Evolutionary conservation across 1,284 basidiomycete species (phyloP).

Genomic region (Marasmius oreades): DNA sequence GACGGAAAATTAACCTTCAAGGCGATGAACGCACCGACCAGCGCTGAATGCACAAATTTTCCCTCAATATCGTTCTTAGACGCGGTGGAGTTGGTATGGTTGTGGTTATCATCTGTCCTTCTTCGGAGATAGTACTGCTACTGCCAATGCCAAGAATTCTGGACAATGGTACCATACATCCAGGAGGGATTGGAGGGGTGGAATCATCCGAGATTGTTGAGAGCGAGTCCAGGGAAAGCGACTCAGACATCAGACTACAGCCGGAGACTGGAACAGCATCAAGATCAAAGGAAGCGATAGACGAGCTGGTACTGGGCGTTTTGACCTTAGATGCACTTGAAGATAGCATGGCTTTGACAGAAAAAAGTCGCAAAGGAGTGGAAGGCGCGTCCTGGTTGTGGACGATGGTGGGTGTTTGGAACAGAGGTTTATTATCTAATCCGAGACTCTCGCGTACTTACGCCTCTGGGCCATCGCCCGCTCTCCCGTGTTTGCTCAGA

Average conservation of each 20-base stretch:
- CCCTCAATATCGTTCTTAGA: conserved; percentile 45
- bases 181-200: conserved; percentile 28
- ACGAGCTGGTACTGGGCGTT: not conserved
- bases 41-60: conserved; percentile 43
- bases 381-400: not conserved
- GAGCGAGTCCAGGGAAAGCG: conserved; percentile 27
- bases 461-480: no score
- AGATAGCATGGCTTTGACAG: not conserved
- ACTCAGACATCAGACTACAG: conserved; percentile 18
- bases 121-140: conserved; percentile 4
- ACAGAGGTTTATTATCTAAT: no score
- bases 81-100: conserved; percentile 53
- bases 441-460: no score
- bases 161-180: conserved; percentile 20
- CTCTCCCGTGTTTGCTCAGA: no score
- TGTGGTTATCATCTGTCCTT: conserved; percentile 21
- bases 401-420: not conserved
- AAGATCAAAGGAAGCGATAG: conserved; percentile 7
- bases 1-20: not conserved
- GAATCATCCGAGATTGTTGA: conserved; percentile 23
- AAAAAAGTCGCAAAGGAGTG: not conserved
- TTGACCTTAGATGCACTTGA: not conserved
- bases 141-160: conserved; percentile 15
- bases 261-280: conserved; percentile 2
- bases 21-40: conserved; percentile 46